Evolutionary conservation across 208 protist genomes (phyloP), one percentile per base, ranked within the genome.

Genomic region (Lotmaria passim): DNA sequence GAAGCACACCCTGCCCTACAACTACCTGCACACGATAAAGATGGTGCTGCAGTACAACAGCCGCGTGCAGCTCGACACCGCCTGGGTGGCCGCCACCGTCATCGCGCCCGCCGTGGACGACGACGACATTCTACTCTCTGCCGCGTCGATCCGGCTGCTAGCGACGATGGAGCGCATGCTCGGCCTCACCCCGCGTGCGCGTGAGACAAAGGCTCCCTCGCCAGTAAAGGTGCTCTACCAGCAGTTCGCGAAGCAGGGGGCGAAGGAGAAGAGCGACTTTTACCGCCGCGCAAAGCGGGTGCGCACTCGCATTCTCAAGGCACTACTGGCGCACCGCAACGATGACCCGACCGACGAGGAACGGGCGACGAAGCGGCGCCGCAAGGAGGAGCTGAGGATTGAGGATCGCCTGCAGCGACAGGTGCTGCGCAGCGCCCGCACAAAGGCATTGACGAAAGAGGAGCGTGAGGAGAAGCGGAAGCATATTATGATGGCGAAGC

Each of bases 41-140:
- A 91, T 94, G 82, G 78, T 93, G 2, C 11, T 94, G 66, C 79
- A 93, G 78, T 96, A 96, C 78, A 94, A 94, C 72, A 87, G 72
- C 53, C 85, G 86, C 46, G 82, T 96, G 43, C 71, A 85, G 33
- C 79, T 96, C 14, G 86, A 94, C 67, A 71, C 81, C 28, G 65
- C 66, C 30, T 93, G 86, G 85, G 75, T 93, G 15, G 64, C 73
- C 12, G 33, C 59, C 4, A 66, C 75, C 0, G 56, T 96, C 12
- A 73, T 94, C 21, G 57, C 44, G 26, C 75, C 79, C 34, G 89
- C 76, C 12, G 73, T 94, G 10, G 86, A 93, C 53, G 70, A 94
- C 34, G 91, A 96, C 61, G 34, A 78, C 24, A 58, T 96, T 14
- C 81, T 90, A 65, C 59, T 93, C 21, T 91, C 91, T 15, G 68